Base-by-base conservation (phyloP, 441 rosid genomes). In the Arabidopsis hybrid region DNA sequence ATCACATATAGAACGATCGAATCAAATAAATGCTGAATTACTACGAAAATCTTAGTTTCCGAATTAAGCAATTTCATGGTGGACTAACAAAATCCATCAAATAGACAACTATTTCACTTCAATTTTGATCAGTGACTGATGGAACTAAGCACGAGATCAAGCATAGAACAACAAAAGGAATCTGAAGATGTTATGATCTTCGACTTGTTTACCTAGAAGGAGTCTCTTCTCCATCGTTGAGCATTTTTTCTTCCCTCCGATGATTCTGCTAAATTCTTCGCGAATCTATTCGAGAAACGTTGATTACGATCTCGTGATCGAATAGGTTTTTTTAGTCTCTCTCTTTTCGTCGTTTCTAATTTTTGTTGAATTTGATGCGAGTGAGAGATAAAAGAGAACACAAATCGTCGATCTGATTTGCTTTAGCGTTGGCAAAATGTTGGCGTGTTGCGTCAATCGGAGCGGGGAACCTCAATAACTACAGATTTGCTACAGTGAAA, bases 181-280 rank as follows among this genome's bases (percentile, higher is more conserved):
- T 68, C 73, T 34, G 65, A 38, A 60, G 0, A n/a, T 43, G 9
- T 39, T n/a, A 51, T 70, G 67, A 73, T 63, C 45, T 34, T n/a
- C 13, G 18, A 58, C 2, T 16, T 39, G 1, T 40, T 58, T 62
- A 88, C 97, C 95, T 88, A 50, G 93, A 81, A 59, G 91, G 97
- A 26, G 86, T 85, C 42, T 78, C 93, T 75, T 80, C 90, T 66
- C 86, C 87, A 56, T 74, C 80, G 40, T 79, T 78, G 51, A 85
- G 70, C 96, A 88, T 61, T 88, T 51, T 60, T 67, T n/a, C 53
- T 36, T 26, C 60, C 26, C 4, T 50, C 55, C 60, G 67, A 76
- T 60, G 67, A 70, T 69, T 62, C 75, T 45, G 50, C 31, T 26
- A 42, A 63, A 50, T 42, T 36, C 29, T 47, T 49, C 47, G 36